Evolutionary conservation across 495 filamentous ascomycete genomes (phyloP).

Genomic region (Bombardia bombarda): DNA sequence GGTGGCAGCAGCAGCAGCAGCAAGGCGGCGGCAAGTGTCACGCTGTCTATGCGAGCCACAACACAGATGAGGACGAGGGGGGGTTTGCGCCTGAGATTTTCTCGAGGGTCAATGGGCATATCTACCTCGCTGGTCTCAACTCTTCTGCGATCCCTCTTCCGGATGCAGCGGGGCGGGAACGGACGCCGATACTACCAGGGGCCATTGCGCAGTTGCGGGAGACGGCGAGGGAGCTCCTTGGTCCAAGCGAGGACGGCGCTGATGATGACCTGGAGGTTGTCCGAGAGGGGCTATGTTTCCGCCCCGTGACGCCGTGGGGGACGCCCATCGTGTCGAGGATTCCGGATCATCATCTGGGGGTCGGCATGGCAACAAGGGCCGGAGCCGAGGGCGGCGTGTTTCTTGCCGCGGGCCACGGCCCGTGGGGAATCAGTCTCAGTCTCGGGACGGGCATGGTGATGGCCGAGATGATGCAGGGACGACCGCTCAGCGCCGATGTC

Average conservation of each 20-base stretch:
- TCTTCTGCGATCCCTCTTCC: conserved; percentile 50
- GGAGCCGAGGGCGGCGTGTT: conserved; percentile 55
- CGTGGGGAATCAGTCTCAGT: conserved; percentile 58
- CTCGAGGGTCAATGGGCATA: conserved; percentile 53
- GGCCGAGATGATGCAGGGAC: conserved; percentile 52
- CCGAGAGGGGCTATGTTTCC: conserved; percentile 61
- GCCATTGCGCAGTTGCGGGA: conserved; percentile 45
- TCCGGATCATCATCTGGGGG: conserved; percentile 44
- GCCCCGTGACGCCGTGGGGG: conserved; percentile 57
- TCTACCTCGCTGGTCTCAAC: conserved; percentile 73
- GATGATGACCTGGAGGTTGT: conserved; percentile 53
- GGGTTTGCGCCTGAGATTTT: conserved; percentile 70
- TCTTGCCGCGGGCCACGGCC: conserved; percentile 64
- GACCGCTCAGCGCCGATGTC: conserved; percentile 42
- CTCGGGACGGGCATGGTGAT: conserved; percentile 62
- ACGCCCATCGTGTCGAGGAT: conserved; percentile 54
- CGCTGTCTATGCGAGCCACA: conserved; percentile 58
- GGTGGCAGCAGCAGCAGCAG: conserved; percentile 35
- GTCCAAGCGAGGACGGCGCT: conserved; percentile 11
- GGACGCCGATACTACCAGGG: conserved; percentile 32
- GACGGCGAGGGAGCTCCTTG: conserved; percentile 50
- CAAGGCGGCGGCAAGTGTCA: conserved; percentile 50
- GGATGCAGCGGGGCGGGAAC: conserved; percentile 41
- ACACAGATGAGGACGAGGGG: too few relatives aligned
- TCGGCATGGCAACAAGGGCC: conserved; percentile 30